Conservation (phyloP, 164 flowering plant genomes). For the Aristolochia fimbriata region DNA sequence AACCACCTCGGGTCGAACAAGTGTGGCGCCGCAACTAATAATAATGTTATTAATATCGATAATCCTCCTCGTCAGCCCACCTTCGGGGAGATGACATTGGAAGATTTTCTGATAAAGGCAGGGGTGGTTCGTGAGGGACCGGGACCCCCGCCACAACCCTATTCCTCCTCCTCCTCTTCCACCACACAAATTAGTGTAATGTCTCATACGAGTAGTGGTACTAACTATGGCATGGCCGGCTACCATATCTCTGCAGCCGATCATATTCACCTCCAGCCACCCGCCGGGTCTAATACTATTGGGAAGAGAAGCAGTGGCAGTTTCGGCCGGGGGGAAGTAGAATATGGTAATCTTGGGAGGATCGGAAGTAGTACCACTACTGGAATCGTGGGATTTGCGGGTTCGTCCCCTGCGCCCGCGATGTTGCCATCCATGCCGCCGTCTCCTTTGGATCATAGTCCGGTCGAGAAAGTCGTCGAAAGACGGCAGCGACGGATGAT, state of each 20-base stretch:
- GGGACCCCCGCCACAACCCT: no score
- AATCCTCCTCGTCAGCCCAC: conserved; percentile 52
- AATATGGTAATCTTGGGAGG: conserved; percentile 31
- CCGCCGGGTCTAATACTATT: conserved; percentile 19
- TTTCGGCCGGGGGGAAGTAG: conserved; percentile 9
- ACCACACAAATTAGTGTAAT: no score
- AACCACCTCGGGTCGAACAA: no score
- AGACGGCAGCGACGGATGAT: conserved; percentile 92
- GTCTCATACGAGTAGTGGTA: no score
- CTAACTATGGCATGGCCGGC: conserved; percentile 19
- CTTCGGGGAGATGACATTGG: conserved; percentile 91
- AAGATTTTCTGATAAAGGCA: conserved; percentile 81
- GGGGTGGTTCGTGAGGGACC: conserved; percentile 86
- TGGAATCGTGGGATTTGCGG: conserved; percentile 11
- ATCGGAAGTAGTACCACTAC: conserved; percentile 29
- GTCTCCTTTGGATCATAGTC: conserved; percentile 62
- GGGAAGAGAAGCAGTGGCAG: conserved; percentile 27
- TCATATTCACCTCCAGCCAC: no score
- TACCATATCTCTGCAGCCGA: conserved; percentile 15
- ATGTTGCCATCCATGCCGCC: no score
- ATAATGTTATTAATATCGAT: no score
- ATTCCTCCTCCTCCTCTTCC: no score
- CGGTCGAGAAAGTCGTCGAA: conserved; percentile 89
- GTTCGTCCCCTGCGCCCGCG: no score
- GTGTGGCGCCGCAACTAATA: no score